Percentiles rank a stretch among this genome's conserved stretches.
phyloP scores from a whole-genome alignment of 2,329 filamentous ascomycete genomes.

The Arachnopeziza araneosa region DNA sequence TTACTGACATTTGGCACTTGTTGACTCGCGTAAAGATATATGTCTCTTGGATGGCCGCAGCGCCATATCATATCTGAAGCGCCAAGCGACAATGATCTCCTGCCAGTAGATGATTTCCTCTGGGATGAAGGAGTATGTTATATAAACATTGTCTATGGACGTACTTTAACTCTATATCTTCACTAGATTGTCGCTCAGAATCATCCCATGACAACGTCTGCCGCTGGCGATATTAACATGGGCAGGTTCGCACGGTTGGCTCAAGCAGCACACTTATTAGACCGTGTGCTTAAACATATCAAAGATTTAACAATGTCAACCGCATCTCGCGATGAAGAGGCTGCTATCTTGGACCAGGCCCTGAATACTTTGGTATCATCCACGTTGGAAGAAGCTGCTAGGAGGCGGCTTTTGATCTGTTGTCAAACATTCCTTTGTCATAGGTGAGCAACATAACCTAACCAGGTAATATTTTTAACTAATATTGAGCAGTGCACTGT shows the following conservation, averaged over 20 bases:
- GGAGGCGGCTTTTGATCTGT: too few species aligned
- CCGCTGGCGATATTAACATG: slow-evolving; percentile 1
- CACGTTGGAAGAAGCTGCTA: too few species aligned
- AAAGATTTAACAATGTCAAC: not conserved
- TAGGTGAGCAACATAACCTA: too few species aligned
- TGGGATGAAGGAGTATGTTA: slow-evolving; percentile 29
- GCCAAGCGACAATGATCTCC: slow-evolving; percentile 8
- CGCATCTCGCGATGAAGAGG: slow-evolving; percentile 1
- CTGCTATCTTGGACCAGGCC: slow-evolving; percentile 5
- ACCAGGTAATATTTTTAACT: too few species aligned
- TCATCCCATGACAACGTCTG: not conserved
- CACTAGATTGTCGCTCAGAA: not conserved
- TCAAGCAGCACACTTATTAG: slow-evolving; percentile 4
- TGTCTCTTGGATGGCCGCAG: not conserved
- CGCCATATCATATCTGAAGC: not conserved
- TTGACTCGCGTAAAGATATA: not conserved
- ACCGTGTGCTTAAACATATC: slow-evolving; percentile 4
- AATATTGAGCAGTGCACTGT: too few species aligned
- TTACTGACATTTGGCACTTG: too few species aligned
- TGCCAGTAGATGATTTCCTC: slow-evolving; percentile 31
- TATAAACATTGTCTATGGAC: too few species aligned
- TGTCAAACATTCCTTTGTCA: too few species aligned
- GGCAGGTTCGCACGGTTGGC: slow-evolving; percentile 11
- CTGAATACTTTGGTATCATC: not conserved
- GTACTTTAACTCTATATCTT: too few species aligned